Evolutionary conservation across 2,329 filamentous ascomycete species (phyloP), one percentile per base, ranked within the genome.

Genomic region (Tolypocladium tundrense): DNA sequence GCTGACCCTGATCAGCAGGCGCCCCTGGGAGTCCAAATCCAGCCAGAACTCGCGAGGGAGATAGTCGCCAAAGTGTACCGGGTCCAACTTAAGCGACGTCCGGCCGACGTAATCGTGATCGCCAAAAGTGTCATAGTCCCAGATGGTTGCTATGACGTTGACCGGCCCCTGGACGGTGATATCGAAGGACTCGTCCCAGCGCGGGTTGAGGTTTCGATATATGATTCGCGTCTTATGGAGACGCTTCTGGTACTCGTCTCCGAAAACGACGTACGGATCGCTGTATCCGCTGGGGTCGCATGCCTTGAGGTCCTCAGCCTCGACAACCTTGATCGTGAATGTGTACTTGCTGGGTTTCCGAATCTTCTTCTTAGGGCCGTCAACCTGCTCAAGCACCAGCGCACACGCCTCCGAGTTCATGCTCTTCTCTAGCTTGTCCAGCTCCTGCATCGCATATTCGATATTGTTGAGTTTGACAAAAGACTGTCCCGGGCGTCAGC

Each of bases 391-490:
- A 55, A 99, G 83, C 19, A 96, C 84, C 55, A 88, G 86, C 3
- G 92, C 92, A 67, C 91, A 97, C 13, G 83, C 88, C 69, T 99
- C 94, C 14, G 96, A 91, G 66, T 97, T 92, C 78, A 97, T 90
- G 59, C 87, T 85, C 68, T 84, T 87, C 70, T 97, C 93, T 8
- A 99, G 80, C 71, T 89, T 91, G 70, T 99, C 94, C 56, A 99
- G 81, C 68, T 96, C 90, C 58, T 91, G 83, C 75, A 96, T 91
- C 6, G 92, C 93, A 73, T 91, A 97, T 73, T 97, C 93, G 63
- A 99, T 87, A 68, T 99, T 96, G 78, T 99, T 99, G 64, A 99
- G 82, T 73, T 97, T 99, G 61, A 99, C 91, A 66, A 99, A 88
- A 6, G 92, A 97, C 90, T 96, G 64, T 48, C 39, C 51, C 52